Percentiles rank a stretch among this genome's conserved stretches.
These are phyloP conservation scores for Phytopythium sindhum DNA, from an alignment of 352 stramenopile genomes.

Conservation along the genomic window DNA sequence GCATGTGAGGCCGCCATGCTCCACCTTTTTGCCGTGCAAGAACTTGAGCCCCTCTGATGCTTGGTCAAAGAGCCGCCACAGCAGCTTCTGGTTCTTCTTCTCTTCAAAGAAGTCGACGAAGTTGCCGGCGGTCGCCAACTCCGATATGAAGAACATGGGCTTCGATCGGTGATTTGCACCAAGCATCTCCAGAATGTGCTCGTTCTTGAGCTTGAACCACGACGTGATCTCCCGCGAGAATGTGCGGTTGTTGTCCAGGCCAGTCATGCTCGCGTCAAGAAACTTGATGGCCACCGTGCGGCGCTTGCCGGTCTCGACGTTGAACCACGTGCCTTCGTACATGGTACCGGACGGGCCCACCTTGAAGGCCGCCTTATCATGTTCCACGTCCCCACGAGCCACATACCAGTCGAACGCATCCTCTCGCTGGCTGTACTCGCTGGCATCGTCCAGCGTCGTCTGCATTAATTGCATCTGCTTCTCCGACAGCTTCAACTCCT, in stretches of 20 bases:
- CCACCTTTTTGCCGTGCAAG: slow-evolving; percentile 30
- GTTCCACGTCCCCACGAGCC: slow-evolving; percentile 9
- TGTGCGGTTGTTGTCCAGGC: not conserved
- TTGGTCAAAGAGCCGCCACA: slow-evolving; percentile 12
- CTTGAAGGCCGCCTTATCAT: slow-evolving; percentile 4
- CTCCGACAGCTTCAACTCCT: not conserved
- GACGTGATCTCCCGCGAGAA: slow-evolving; percentile 34
- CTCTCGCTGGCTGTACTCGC: not conserved
- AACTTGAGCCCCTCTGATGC: slow-evolving; percentile 23
- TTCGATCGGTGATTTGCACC: slow-evolving; percentile 25
- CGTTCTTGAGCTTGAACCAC: slow-evolving; percentile 21
- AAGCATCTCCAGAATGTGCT: slow-evolving; percentile 31
- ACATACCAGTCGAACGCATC: slow-evolving; percentile 23
- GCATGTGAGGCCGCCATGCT: slow-evolving; percentile 29
- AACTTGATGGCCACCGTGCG: not conserved
- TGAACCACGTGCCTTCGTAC: slow-evolving; percentile 15
- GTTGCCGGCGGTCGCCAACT: slow-evolving; percentile 23
- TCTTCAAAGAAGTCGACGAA: slow-evolving; percentile 9
- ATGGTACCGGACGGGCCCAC: slow-evolving; percentile 4
- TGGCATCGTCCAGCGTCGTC: slow-evolving; percentile 7
- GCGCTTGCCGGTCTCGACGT: slow-evolving; percentile 12
- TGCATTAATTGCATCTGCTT: slow-evolving; percentile 12
- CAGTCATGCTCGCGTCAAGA: not conserved
- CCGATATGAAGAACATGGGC: slow-evolving; percentile 24
- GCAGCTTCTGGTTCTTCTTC: not conserved